Evolutionary conservation across 106 monocot species (phyloP).

Genomic region (Allium cepa): DNA sequence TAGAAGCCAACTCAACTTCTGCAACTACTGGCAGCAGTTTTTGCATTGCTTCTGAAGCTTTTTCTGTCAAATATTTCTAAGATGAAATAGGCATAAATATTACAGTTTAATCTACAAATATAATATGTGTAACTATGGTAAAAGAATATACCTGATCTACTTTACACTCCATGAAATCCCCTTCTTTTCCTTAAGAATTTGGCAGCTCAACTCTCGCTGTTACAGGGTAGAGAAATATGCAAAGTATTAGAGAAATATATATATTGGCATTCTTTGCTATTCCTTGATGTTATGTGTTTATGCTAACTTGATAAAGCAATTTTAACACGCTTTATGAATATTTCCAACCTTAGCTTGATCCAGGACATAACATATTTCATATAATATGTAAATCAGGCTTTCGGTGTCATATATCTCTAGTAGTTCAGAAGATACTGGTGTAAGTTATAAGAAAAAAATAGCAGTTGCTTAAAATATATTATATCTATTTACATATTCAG

Average conservation of each 20-base stretch:
- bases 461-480: no score
- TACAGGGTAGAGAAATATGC: slow-evolving; percentile 14
- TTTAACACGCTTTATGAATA: no score
- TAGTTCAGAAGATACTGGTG: no score
- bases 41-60: slow-evolving; percentile 23
- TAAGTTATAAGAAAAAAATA: no score
- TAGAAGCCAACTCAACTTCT: slow-evolving; percentile 47
- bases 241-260: neutral
- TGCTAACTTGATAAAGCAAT: no score
- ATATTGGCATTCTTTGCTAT: neutral
- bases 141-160: slow-evolving; percentile 54
- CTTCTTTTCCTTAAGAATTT: slow-evolving; percentile 76
- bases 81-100: neutral
- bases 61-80: slow-evolving; percentile 38
- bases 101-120: neutral
- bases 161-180: slow-evolving; percentile 87
- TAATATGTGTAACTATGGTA: neutral
- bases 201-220: slow-evolving; percentile 7
- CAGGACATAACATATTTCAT: no score
- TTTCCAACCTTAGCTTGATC: no score
- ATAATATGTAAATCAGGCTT: no score
- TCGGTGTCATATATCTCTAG: no score
- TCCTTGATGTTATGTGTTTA: no score
- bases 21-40: slow-evolving; percentile 50
- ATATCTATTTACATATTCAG: no score